These are phyloP conservation scores for Ehretia macrophylla DNA, from an alignment of 257 asterid species.

Conservation along the genomic window DNA sequence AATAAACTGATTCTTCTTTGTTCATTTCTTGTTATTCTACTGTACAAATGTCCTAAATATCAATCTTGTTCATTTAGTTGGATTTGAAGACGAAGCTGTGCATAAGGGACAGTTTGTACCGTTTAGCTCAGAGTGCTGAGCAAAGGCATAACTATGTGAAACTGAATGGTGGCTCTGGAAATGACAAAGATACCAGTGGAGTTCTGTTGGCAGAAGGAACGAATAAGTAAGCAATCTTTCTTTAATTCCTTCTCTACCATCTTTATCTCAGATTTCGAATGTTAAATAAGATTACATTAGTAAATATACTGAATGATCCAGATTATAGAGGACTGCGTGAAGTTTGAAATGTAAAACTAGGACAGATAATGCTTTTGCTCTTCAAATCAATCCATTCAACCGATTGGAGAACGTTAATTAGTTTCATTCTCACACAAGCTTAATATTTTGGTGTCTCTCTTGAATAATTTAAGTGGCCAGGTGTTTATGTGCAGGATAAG, in stretches of 20 bases:
- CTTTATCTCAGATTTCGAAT: not conserved
- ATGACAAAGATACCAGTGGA: slow-evolving; percentile 41
- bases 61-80: slow-evolving; percentile 52
- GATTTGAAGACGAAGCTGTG: slow-evolving; percentile 74
- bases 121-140: slow-evolving; percentile 84
- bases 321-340: no score
- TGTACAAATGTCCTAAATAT: not conserved
- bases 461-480: no score
- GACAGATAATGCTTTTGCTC: no score
- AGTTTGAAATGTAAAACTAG: no score
- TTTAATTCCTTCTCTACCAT: not conserved
- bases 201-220: slow-evolving; percentile 42
- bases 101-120: slow-evolving; percentile 88
- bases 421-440: no score
- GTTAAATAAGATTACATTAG: not conserved
- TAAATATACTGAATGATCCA: no score
- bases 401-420: no score
- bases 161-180: slow-evolving; percentile 27
- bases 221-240: slow-evolving; percentile 36
- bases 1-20: not conserved
- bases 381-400: no score
- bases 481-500: no score
- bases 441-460: no score
- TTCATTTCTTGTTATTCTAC: not conserved
- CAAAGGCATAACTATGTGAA: slow-evolving; percentile 49